These are phyloP conservation scores for Trichophyton rubrum DNA, from an alignment of 2,329 filamentous ascomycete species.

Conservation along the genomic window DNA sequence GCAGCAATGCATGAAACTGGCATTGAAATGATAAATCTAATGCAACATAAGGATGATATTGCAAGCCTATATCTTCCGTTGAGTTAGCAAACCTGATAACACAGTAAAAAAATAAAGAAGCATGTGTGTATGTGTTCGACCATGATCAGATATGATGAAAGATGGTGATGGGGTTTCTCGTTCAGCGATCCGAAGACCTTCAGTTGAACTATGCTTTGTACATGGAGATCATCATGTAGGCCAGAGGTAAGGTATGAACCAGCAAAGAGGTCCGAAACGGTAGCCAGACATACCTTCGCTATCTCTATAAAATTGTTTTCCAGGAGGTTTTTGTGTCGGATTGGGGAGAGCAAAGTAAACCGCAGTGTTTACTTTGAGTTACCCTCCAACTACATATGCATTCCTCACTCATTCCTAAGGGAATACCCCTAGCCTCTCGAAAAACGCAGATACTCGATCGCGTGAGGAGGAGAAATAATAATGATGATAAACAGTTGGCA, in stretches of 20 bases:
- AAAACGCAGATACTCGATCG: no score
- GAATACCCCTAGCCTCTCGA: no score
- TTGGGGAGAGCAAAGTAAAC: no score
- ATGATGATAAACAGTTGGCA: no score
- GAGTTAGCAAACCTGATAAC: background rate
- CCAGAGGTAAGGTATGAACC: background rate
- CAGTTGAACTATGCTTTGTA: conserved; percentile 23
- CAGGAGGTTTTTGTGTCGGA: no score
- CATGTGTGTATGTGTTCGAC: background rate
- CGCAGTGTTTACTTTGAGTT: no score
- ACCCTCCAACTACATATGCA: no score
- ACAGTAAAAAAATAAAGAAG: background rate
- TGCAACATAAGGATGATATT: background rate
- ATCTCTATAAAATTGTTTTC: background rate
- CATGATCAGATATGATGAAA: conserved; percentile 15
- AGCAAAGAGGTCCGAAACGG: background rate
- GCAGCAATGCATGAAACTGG: background rate
- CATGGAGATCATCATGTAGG: conserved; percentile 18
- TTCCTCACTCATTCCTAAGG: no score
- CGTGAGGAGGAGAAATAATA: no score
- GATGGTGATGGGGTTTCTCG: conserved; percentile 19
- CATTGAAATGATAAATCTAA: background rate
- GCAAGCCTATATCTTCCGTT: background rate
- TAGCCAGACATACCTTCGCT: background rate
- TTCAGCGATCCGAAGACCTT: conserved; percentile 19